Percentiles rank a stretch among this genome's conserved stretches.
Evolutionary conservation across 1,139 yeast species (phyloP).

Genomic region (Scheffersomyces titani): DNA sequence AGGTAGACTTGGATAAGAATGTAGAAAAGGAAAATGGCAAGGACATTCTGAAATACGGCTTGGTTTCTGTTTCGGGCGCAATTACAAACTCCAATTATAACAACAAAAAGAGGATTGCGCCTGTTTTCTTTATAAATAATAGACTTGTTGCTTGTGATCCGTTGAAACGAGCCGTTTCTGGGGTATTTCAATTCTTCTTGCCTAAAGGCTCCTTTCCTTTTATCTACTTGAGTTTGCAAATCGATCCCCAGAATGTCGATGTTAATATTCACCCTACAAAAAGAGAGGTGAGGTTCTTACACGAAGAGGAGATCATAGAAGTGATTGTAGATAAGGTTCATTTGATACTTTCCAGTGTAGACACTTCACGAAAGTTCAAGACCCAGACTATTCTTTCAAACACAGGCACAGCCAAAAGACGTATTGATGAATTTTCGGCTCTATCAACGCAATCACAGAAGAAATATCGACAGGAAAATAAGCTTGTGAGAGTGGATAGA

Average conservation of each 20-base stretch:
- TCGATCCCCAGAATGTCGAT: conserved; percentile 73
- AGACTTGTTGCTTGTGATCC: conserved; percentile 85
- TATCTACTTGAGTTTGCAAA: conserved; percentile 66
- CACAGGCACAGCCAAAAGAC: conserved; percentile 14
- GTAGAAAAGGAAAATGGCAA: conserved; percentile 12
- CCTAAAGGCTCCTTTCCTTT: conserved; percentile 85
- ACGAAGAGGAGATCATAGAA: conserved; percentile 85
- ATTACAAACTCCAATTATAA: conserved; percentile 73
- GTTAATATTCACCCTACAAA: conserved; percentile 97
- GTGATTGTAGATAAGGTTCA: conserved; percentile 53
- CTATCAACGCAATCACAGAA: conserved; percentile 16
- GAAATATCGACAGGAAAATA: conserved; percentile 56
- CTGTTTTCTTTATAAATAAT: conserved; percentile 82
- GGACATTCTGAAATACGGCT: conserved; percentile 38
- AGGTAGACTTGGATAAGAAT: conserved; percentile 31
- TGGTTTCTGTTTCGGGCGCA: conserved; percentile 55
- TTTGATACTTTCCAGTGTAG: conserved; percentile 55
- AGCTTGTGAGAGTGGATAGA: conserved; percentile 75
- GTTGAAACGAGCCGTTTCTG: conserved; percentile 63
- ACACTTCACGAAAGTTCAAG: conserved; percentile 67
- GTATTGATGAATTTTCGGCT: conserved; percentile 13
- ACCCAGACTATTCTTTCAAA: conserved; percentile 56
- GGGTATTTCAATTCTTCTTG: conserved; percentile 64
- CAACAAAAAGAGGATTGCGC: conserved; percentile 65
- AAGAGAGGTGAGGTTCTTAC: conserved; percentile 81